Evolutionary conservation across 352 stramenopile genomes (phyloP).

Genomic region (Phytophthora lateralis): DNA sequence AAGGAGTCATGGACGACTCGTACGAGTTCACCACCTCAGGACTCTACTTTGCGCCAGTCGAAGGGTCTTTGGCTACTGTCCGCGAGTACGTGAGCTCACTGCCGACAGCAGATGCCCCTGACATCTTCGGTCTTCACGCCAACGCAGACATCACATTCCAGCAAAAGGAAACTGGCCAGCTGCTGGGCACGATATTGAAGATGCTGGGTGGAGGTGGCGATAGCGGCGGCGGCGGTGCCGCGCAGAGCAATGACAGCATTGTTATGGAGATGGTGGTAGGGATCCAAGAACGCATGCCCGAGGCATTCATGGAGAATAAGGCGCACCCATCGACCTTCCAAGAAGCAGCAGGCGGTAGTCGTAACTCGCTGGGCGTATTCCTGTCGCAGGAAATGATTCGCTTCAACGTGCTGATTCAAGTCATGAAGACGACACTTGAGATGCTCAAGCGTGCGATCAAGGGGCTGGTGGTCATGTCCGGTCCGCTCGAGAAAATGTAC

Average conservation of each 20-base stretch:
- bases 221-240: constrained; percentile 44
- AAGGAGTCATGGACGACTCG: constrained; percentile 85
- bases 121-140: constrained; percentile 93
- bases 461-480: constrained; percentile 90
- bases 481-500: constrained; percentile 92
- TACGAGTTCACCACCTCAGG: constrained; percentile 83
- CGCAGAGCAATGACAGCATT: constrained; percentile 70
- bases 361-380: constrained; percentile 94
- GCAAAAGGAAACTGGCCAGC: constrained; percentile 89
- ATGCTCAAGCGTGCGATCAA: constrained; percentile 92
- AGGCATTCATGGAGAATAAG: constrained; percentile 61
- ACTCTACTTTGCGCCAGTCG: constrained; percentile 80
- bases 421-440: constrained; percentile 86
- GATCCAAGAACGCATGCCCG: constrained; percentile 83
- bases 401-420: constrained; percentile 88
- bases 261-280: constrained; percentile 87
- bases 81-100: constrained; percentile 87
- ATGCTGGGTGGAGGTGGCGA: constrained; percentile 74
- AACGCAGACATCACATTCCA: constrained; percentile 96
- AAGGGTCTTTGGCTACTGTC: constrained; percentile 58
- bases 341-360: constrained; percentile 76
- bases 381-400: constrained; percentile 91
- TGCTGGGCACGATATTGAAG: constrained; percentile 72
- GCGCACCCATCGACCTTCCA: constrained; percentile 87
- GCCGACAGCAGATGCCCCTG: constrained; percentile 84